phyloP scores from a whole-genome alignment of 306 rosid species.

The Quercus mongolica region DNA sequence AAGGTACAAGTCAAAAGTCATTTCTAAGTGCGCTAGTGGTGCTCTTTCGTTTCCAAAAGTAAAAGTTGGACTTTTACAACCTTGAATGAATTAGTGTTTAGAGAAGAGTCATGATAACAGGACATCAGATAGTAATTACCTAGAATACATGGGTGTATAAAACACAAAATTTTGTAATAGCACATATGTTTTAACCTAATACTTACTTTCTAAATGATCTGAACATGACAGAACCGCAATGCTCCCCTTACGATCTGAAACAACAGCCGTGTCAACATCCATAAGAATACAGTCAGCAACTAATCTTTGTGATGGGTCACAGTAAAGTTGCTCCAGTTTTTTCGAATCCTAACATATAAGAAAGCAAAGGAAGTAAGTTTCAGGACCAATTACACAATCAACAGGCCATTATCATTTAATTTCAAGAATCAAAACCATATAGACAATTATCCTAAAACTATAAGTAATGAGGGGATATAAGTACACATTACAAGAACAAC shows the following conservation, averaged over 20 bases:
- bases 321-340: slow-evolving; percentile 75
- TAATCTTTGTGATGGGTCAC: slow-evolving; percentile 79
- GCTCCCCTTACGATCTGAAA: slow-evolving; percentile 96
- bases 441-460: slow-evolving; percentile 15
- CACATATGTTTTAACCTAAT: slow-evolving; percentile 13
- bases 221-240: slow-evolving; percentile 74
- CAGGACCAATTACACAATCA: slow-evolving; percentile 20
- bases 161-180: background rate
- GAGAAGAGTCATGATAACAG: background rate
- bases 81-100: background rate
- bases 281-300: slow-evolving; percentile 90
- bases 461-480: background rate
- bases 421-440: slow-evolving; percentile 8
- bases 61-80: background rate
- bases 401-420: slow-evolving; percentile 10
- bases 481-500: background rate
- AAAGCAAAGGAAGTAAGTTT: slow-evolving; percentile 26
- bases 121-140: background rate
- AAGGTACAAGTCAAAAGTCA: background rate
- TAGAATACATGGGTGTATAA: background rate
- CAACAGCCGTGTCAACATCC: slow-evolving; percentile 81
- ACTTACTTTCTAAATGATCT: slow-evolving; percentile 71
- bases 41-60: background rate
- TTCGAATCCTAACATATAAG: slow-evolving; percentile 55
- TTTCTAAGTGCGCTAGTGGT: background rate